Percentiles rank a stretch among this genome's conserved stretches.
phyloP scores from a whole-genome alignment of 2,329 filamentous ascomycete species.

The Trichoderma sp. region DNA sequence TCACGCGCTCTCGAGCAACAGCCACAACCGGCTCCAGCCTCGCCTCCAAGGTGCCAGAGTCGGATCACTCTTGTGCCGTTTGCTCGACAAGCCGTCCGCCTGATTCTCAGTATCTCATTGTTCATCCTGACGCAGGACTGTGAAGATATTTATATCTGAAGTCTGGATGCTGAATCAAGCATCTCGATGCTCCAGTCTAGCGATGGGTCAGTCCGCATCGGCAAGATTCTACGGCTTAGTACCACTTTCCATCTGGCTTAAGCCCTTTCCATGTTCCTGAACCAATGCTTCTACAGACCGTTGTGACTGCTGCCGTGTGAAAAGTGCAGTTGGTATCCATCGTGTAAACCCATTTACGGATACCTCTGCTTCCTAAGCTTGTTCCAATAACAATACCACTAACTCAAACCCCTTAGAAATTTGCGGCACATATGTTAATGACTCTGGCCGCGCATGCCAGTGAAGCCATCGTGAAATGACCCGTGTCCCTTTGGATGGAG shows the following conservation, averaged over 20 bases:
- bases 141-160: conserved; percentile 1
- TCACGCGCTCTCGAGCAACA: background rate
- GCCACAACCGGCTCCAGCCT: conserved; percentile 4
- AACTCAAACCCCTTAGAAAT: background rate
- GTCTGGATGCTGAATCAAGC: background rate
- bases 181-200: background rate
- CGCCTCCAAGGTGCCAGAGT: background rate
- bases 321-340: background rate
- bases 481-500: conserved; percentile 4
- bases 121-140: conserved; percentile 16
- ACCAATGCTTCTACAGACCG: background rate
- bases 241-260: background rate
- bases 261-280: background rate
- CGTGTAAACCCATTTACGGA: background rate
- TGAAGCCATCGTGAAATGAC: conserved; percentile 21
- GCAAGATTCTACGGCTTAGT: background rate
- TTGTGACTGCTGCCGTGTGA: background rate
- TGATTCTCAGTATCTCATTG: conserved; percentile 10
- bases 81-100: background rate
- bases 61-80: background rate
- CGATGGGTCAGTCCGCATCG: background rate
- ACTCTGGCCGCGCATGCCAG: conserved; percentile 18
- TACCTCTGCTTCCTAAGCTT: background rate
- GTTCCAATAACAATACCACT: background rate
- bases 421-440: conserved; percentile 15